phyloP scores from a whole-genome alignment of 345 rosid genomes.

The Sonneratia caseolaris region DNA sequence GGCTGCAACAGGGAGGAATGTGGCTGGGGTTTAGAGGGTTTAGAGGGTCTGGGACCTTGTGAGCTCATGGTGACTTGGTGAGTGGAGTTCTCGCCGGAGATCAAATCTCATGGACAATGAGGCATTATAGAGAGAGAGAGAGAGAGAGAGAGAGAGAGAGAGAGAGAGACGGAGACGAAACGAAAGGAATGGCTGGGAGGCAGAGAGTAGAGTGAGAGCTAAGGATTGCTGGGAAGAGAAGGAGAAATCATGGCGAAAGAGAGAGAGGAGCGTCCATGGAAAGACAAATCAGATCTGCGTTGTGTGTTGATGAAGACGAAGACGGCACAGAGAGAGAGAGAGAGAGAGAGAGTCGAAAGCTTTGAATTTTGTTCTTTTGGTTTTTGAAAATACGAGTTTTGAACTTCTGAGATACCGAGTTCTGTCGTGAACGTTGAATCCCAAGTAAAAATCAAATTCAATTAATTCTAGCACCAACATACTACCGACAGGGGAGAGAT shows the following conservation, averaged over 20 bases:
- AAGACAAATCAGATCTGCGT: conserved; percentile 3
- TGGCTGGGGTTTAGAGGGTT: conserved; percentile 19
- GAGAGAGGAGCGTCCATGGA: conserved; percentile 2
- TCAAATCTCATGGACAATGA: background rate
- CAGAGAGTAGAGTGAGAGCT: background rate
- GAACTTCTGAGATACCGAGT: too few relatives aligned
- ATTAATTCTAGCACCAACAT: too few relatives aligned
- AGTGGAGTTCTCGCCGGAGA: background rate
- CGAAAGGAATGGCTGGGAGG: background rate
- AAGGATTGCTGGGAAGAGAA: background rate
- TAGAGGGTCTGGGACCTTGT: background rate
- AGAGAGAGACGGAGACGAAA: background rate
- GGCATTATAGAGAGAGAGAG: background rate
- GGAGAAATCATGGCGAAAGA: conserved; percentile 4
- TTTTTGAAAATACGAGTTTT: background rate
- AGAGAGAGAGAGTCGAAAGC: background rate
- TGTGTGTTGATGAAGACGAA: background rate
- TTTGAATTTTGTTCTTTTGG: background rate
- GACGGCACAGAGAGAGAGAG: background rate
- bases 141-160: background rate
- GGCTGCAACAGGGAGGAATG: conserved; percentile 24
- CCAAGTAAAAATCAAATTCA: too few relatives aligned
- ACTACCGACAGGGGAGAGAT: too few relatives aligned
- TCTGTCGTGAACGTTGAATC: too few relatives aligned
- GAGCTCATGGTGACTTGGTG: conserved; percentile 5